A percentile compares a stretch with the other conserved stretches of the same genome.
Conservation (phyloP, 2,329 filamentous ascomycete species). For the Claviceps monticola region DNA sequence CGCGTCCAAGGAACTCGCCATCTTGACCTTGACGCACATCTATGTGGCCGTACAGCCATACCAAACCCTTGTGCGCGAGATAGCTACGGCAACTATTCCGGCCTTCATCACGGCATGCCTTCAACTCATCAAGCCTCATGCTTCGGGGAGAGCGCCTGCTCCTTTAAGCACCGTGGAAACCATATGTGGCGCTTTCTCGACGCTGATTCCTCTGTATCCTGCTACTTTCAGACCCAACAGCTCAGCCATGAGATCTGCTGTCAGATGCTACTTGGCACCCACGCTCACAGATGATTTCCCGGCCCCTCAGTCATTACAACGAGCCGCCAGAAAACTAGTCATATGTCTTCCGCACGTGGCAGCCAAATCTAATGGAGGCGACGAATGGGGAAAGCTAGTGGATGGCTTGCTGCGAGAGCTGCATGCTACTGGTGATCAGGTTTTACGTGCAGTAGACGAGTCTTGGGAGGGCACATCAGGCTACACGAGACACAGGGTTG, state of each 20-base stretch:
- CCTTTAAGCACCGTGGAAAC: slow-evolving; percentile 45
- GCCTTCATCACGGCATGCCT: slow-evolving; percentile 61
- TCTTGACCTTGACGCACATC: slow-evolving; percentile 69
- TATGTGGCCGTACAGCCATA: slow-evolving; percentile 73
- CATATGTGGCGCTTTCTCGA: slow-evolving; percentile 56
- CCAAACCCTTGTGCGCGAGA: slow-evolving; percentile 71
- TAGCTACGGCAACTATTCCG: slow-evolving; percentile 70
- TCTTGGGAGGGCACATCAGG: slow-evolving; percentile 60
- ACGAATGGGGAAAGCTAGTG: slow-evolving; percentile 65
- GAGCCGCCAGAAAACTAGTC: slow-evolving; percentile 49
- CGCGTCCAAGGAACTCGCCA: slow-evolving; percentile 59
- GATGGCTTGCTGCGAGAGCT: slow-evolving; percentile 46
- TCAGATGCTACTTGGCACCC: slow-evolving; percentile 48
- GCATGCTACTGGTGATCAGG: slow-evolving; percentile 59
- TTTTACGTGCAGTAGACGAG: slow-evolving; percentile 68
- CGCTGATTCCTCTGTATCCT: slow-evolving; percentile 65
- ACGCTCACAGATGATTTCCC: slow-evolving; percentile 38
- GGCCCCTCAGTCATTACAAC: slow-evolving; percentile 38
- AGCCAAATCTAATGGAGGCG: slow-evolving; percentile 60
- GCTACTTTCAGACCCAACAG: slow-evolving; percentile 69
- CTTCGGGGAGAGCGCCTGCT: slow-evolving; percentile 14
- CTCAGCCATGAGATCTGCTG: slow-evolving; percentile 49
- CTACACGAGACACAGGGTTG: slow-evolving; percentile 27
- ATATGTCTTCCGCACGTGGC: slow-evolving; percentile 67
- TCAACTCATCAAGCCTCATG: slow-evolving; percentile 41